Evolutionary conservation across 371 early-diverging fungal genomes (phyloP).

Genomic region (Lichtheimia corymbifera): DNA sequence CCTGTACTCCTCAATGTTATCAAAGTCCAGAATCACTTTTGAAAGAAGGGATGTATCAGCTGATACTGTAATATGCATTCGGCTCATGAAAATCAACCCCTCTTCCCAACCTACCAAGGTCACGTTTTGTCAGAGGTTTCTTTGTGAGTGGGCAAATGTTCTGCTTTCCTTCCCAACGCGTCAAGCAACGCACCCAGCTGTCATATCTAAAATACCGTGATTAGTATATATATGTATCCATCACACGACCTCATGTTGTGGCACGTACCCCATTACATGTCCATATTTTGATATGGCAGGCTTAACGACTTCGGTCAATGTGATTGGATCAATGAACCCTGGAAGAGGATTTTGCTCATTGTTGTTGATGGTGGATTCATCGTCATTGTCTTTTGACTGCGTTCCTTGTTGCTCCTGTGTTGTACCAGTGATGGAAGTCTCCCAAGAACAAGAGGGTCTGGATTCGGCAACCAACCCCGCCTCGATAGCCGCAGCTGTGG

Average conservation of each 20-base stretch:
- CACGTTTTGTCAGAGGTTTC: constrained; percentile 87
- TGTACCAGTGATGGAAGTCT: no score
- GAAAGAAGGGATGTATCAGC: no score
- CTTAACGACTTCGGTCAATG: constrained; percentile 86
- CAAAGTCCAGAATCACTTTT: constrained; percentile 71
- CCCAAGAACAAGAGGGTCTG: no score
- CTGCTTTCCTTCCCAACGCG: constrained; percentile 72
- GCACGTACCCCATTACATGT: constrained; percentile 83
- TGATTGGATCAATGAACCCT: constrained; percentile 92
- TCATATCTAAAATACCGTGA: constrained; percentile 56
- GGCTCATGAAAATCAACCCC: no score
- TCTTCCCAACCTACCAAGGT: constrained; percentile 54
- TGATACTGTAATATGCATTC: no score
- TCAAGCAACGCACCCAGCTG: constrained; percentile 91
- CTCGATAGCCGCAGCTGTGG: constrained; percentile 21
- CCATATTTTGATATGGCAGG: constrained; percentile 96
- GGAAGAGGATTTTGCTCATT: constrained; percentile 79
- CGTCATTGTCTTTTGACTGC: neutral
- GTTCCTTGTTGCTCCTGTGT: neutral
- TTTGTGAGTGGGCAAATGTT: constrained; percentile 95
- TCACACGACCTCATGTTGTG: neutral
- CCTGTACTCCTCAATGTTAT: constrained; percentile 85
- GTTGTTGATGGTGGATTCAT: neutral
- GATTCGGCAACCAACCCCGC: constrained; percentile 13
- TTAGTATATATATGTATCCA: neutral